phyloP scores from a whole-genome alignment of 2,329 filamentous ascomycete species.

The Diatrype stigma region DNA sequence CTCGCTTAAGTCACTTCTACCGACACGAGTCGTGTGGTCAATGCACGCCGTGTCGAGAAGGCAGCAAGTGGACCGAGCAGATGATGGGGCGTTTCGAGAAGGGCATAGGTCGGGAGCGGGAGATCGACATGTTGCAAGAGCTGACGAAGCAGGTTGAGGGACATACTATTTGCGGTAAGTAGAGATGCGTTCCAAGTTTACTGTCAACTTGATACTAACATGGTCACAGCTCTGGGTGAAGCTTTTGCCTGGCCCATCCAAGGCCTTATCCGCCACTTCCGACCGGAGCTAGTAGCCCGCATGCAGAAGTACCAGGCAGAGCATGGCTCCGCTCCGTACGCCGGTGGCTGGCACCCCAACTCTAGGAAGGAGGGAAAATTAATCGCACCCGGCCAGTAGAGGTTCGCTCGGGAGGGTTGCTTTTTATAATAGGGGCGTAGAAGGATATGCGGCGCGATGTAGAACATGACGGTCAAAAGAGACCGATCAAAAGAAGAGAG shows the following conservation, averaged over 20 bases:
- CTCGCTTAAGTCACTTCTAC: constrained; percentile 93
- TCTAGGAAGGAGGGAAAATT: constrained; percentile 74
- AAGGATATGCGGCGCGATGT: constrained; percentile 8
- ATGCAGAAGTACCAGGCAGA: constrained; percentile 76
- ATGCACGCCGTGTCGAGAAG: constrained; percentile 98
- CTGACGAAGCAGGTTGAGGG: constrained; percentile 99
- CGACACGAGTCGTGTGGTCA: constrained; percentile 97
- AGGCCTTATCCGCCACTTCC: constrained; percentile 96
- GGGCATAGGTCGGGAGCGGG: constrained; percentile 79
- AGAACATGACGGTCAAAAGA: constrained; percentile 4
- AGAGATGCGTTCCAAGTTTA: not conserved
- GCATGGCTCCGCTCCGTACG: constrained; percentile 69
- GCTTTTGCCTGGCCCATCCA: constrained; percentile 98
- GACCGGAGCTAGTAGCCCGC: constrained; percentile 88
- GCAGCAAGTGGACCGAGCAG: constrained; percentile 98
- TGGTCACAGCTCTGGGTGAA: constrained; percentile 71
- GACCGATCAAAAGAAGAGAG: not conserved
- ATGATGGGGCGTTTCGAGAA: constrained; percentile 97
- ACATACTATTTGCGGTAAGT: constrained; percentile 92
- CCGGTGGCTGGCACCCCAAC: constrained; percentile 82
- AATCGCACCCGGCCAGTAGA: constrained; percentile 85
- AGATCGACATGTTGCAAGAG: constrained; percentile 99
- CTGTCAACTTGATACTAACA: constrained; percentile 22
- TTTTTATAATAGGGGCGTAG: constrained; percentile 1
- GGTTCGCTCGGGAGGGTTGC: no score